These are phyloP conservation scores for Aspergillus sp. DNA, from an alignment of 2,329 filamentous ascomycete species.

Conservation along the genomic window DNA sequence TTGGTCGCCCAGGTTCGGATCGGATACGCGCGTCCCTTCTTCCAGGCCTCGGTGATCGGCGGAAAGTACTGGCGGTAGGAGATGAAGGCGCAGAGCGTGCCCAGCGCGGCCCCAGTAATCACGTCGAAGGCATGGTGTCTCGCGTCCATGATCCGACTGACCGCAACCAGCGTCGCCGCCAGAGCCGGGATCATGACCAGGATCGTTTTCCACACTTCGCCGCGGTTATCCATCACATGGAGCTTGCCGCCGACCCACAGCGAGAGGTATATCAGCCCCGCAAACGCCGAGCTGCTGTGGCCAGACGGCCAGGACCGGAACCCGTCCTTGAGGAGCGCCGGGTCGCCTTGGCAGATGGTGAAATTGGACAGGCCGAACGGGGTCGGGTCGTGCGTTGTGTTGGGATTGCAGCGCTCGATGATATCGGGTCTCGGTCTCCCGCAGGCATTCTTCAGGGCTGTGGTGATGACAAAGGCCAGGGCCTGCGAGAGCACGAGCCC, in stretches of 20 bases:
- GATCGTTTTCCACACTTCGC: constrained; percentile 52
- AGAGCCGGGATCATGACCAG: constrained; percentile 46
- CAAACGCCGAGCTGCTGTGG: constrained; percentile 39
- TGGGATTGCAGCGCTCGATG: constrained; percentile 45
- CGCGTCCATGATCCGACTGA: constrained; percentile 53
- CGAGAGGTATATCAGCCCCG: constrained; percentile 51
- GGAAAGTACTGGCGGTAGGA: constrained; percentile 54
- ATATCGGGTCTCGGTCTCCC: constrained; percentile 52
- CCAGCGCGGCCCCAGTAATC: constrained; percentile 45
- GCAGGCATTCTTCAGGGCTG: constrained; percentile 49
- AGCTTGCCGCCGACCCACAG: constrained; percentile 52
- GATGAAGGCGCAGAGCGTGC: constrained; percentile 43
- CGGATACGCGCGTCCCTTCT: constrained; percentile 50
- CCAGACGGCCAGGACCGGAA: constrained; percentile 51
- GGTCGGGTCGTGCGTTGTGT: constrained; percentile 19
- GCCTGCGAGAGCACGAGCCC: constrained; percentile 47
- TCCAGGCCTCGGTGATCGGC: constrained; percentile 45
- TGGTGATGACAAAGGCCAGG: constrained; percentile 49
- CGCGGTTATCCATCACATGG: constrained; percentile 50
- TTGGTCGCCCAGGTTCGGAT: constrained; percentile 49
- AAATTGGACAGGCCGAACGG: constrained; percentile 37
- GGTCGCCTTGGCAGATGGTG: constrained; percentile 44
- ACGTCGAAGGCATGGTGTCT: constrained; percentile 55
- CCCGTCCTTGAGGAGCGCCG: constrained; percentile 47
- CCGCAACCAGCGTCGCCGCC: constrained; percentile 46